A percentile compares a stretch with the other conserved stretches of the same genome.
These are phyloP conservation scores for Neurospora sp. DNA, from an alignment of 2,329 filamentous ascomycete species.

Conservation along the genomic window DNA sequence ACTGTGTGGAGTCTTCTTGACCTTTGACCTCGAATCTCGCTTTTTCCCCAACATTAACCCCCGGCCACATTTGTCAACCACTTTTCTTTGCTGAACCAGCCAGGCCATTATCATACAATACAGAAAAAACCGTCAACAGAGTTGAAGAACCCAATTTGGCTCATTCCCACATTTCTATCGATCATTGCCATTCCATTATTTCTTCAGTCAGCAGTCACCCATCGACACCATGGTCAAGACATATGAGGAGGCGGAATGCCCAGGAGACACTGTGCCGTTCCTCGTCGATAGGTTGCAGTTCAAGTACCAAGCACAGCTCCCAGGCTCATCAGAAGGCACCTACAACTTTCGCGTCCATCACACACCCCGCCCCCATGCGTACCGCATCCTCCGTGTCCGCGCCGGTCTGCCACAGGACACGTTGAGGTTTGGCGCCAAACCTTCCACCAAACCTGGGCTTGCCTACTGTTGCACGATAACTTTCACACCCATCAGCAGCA, in stretches of 20 bases:
- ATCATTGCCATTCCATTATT: neutral
- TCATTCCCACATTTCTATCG: neutral
- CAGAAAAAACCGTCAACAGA: neutral
- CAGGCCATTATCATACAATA: neutral
- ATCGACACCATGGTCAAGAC: neutral
- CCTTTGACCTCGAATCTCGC: neutral
- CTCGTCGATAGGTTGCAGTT: neutral
- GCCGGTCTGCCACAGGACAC: neutral
- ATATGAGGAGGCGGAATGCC: neutral
- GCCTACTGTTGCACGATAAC: neutral
- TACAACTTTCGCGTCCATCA: neutral
- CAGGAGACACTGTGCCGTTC: neutral
- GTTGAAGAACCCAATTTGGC: too few species aligned
- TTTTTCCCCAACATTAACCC: neutral
- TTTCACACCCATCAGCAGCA: neutral
- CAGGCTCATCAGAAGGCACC: neutral
- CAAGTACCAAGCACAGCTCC: neutral
- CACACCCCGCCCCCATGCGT: neutral
- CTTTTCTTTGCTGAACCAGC: neutral
- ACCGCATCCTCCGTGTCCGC: neutral
- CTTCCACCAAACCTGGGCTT: neutral
- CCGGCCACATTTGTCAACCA: neutral
- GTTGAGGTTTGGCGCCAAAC: neutral
- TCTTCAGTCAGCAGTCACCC: neutral
- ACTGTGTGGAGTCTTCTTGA: neutral